Evolutionary conservation across 2,329 filamentous ascomycete genomes (phyloP).

Genomic region (Calcarisporium arbuscula): DNA sequence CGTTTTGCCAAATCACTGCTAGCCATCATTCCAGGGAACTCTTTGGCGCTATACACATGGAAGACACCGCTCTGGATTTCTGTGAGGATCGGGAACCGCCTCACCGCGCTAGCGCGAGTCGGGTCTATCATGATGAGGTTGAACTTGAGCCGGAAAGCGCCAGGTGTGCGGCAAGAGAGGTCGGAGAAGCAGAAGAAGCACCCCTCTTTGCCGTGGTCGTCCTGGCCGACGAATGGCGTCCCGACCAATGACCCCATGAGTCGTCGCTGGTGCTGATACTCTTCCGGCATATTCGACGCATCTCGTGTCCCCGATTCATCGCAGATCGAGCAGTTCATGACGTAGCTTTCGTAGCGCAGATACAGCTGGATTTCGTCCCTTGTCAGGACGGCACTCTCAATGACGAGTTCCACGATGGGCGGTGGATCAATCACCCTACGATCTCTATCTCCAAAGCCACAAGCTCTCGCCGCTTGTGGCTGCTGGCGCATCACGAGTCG

Average conservation of each 20-base stretch:
- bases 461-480: conserved; percentile 69
- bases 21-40: conserved; percentile 78
- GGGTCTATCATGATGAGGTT: conserved; percentile 67
- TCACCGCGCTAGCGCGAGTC: conserved; percentile 37
- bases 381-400: conserved; percentile 51
- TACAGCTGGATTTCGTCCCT: conserved; percentile 45
- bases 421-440: conserved; percentile 77
- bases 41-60: conserved; percentile 75
- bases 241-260: conserved; percentile 76
- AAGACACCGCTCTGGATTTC: conserved; percentile 63
- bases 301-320: conserved; percentile 62
- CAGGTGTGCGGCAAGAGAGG: conserved; percentile 71
- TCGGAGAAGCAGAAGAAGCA: conserved; percentile 86
- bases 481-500: conserved; percentile 60
- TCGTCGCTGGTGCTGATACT: conserved; percentile 65
- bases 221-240: conserved; percentile 68
- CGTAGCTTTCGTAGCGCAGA: conserved; percentile 58
- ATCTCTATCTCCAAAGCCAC: conserved; percentile 77
- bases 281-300: conserved; percentile 64
- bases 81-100: conserved; percentile 43
- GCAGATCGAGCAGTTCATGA: conserved; percentile 72
- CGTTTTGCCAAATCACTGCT: conserved; percentile 68
- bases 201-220: conserved; percentile 66
- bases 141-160: conserved; percentile 69
- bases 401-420: conserved; percentile 68